phyloP scores from a whole-genome alignment of 345 rosid genomes.

The Heritiera littoralis region DNA sequence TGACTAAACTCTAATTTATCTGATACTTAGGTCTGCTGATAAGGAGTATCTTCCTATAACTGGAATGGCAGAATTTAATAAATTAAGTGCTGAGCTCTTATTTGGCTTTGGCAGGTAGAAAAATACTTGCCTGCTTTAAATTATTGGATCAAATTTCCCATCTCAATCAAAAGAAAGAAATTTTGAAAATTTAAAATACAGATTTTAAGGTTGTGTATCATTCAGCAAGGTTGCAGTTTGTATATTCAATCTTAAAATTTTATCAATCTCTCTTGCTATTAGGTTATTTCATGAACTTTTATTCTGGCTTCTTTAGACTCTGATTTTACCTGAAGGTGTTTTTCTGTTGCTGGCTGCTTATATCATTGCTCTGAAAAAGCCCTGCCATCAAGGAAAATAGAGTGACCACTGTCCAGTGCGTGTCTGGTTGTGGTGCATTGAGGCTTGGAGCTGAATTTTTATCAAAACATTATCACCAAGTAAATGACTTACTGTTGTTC shows the following conservation, averaged over 20 bases:
- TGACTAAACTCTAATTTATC: conserved; percentile 9
- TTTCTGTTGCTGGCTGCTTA: conserved; percentile 19
- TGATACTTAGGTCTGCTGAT: conserved; percentile 54
- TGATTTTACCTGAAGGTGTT: neutral
- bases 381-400: conserved; percentile 69
- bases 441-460: conserved; percentile 94
- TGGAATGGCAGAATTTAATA: conserved; percentile 86
- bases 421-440: conserved; percentile 88
- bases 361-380: conserved; percentile 41
- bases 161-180: conserved; percentile 17
- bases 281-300: neutral
- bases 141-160: conserved; percentile 27
- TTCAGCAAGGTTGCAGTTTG: neutral
- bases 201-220: neutral
- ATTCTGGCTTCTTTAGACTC: neutral
- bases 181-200: neutral
- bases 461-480: conserved; percentile 68
- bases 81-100: conserved; percentile 82
- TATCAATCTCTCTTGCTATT: neutral
- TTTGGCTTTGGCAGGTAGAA: conserved; percentile 76
- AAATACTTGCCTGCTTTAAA: neutral
- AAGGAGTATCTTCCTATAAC: conserved; percentile 92
- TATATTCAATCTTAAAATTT: neutral
- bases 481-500: conserved; percentile 23
- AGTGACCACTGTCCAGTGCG: conserved; percentile 82